Evolutionary conservation across 495 filamentous ascomycete species (phyloP).

Genomic region (Neurospora sp.): DNA sequence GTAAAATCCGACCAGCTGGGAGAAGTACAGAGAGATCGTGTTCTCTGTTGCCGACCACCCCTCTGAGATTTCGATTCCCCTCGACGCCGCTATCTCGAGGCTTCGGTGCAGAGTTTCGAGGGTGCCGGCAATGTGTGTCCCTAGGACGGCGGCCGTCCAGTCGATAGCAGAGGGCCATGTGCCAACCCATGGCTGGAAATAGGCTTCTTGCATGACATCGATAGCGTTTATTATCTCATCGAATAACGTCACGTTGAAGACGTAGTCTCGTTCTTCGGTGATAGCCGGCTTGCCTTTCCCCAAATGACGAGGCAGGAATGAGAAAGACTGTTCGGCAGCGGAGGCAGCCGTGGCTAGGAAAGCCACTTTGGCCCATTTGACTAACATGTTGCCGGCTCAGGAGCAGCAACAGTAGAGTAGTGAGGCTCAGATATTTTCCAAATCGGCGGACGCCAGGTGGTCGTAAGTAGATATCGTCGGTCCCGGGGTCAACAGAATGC

Average conservation of each 20-base stretch:
- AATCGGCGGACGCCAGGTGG: not conserved
- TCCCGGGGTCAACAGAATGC: not conserved
- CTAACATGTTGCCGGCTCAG: not conserved
- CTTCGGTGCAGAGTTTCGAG: constrained; percentile 50
- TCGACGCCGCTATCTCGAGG: constrained; percentile 28
- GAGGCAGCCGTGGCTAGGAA: constrained; percentile 3
- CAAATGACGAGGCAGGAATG: not conserved
- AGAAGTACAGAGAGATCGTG: constrained; percentile 71
- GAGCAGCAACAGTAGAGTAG: not conserved
- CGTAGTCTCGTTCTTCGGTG: not conserved
- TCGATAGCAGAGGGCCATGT: constrained; percentile 84
- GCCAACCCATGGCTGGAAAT: constrained; percentile 67
- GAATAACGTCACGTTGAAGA: constrained; percentile 18
- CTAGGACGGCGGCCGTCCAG: constrained; percentile 86
- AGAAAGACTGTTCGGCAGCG: constrained; percentile 1
- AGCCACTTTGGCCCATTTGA: constrained; percentile 5
- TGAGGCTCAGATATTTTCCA: not conserved
- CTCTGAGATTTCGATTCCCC: constrained; percentile 9
- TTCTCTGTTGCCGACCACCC: constrained; percentile 41
- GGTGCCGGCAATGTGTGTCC: constrained; percentile 65
- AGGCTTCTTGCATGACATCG: constrained; percentile 63
- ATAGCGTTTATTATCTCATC: constrained; percentile 49
- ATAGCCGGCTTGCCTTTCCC: not conserved
- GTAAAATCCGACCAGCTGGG: constrained; percentile 64
- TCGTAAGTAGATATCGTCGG: not conserved